These are phyloP conservation scores for Phylloporus arenicola DNA, from an alignment of 768 basidiomycete genomes.

Conservation along the genomic window DNA sequence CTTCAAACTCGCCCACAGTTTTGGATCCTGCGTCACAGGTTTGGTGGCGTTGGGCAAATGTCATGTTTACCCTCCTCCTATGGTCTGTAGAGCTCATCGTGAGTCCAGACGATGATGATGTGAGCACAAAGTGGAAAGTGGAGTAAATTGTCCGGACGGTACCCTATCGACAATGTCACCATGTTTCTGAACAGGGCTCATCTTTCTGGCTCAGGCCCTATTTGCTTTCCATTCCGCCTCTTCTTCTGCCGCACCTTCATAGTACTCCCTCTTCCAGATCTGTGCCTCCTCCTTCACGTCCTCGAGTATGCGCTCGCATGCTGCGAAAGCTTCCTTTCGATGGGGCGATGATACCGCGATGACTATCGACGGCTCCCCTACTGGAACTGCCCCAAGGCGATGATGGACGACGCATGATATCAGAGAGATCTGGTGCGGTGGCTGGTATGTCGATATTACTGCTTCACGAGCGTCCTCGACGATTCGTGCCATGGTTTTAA, in stretches of 20 bases:
- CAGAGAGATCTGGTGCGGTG: constrained; percentile 30
- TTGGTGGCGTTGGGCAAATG: constrained; percentile 92
- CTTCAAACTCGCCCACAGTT: constrained; percentile 39
- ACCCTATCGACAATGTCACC: constrained; percentile 5
- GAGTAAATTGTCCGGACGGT: constrained; percentile 34
- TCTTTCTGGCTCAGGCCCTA: constrained; percentile 18
- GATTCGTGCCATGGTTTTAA: constrained; percentile 69
- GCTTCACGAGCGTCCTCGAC: constrained; percentile 41
- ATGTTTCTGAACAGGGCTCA: constrained; percentile 2
- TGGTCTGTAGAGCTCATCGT: constrained; percentile 83
- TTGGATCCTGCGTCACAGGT: constrained; percentile 86
- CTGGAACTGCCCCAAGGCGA: constrained; percentile 70
- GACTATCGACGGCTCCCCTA: constrained; percentile 78
- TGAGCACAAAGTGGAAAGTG: constrained; percentile 71
- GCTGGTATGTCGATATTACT: constrained; percentile 26
- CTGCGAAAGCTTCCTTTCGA: constrained; percentile 72
- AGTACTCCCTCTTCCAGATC: constrained; percentile 91
- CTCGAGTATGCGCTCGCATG: constrained; percentile 82
- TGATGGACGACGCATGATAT: constrained; percentile 66
- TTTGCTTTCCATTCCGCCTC: constrained; percentile 72
- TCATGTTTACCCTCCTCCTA: constrained; percentile 77
- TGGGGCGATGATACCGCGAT: constrained; percentile 83
- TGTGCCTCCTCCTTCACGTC: constrained; percentile 77
- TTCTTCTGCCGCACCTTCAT: constrained; percentile 60
- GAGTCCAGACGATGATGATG: constrained; percentile 66